Evolutionary conservation across 352 stramenopile genomes (phyloP), one percentile per base, ranked within the genome.

Genomic region (Pythium folliculosum): DNA sequence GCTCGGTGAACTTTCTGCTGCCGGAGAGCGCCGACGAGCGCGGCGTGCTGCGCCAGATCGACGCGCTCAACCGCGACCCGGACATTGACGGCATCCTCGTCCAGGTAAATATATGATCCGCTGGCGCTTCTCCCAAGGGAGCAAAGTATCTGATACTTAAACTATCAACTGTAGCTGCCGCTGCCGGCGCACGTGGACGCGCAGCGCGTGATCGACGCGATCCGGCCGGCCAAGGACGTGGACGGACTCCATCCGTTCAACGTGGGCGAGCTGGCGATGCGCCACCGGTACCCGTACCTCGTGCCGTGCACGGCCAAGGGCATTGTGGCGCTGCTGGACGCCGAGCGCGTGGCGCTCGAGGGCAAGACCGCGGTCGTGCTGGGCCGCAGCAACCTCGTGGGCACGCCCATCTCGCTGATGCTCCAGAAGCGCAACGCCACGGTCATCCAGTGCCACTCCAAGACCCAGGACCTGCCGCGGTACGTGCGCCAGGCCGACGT

Each of bases 231-330:
- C 63, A 99, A 99, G 76, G 98, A 99, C 78, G 98, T 99, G 43
- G 98, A 99, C 75, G 98, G 98, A 0, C 86, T 99, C 25, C 96
- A 99, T 71, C 96, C 98, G 44, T 84, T 97, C 58, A 99, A 99
- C 82, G 91, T 98, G 6, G 97, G 96, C 16, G 84, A 96, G 60
- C 78, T 99, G 10, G 79, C 88, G 45, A 92, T 93, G 77, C 84
- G 76, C 35, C 84, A 89, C 70, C 91, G 83, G 71, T 96, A 92
- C 61, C 86, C 84, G 64, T 92, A 90, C 76, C 75, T 95, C 56
- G 92, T 99, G 40, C 90, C 97, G 12, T 99, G 98, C 80, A 99
- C 98, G 12, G 97, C 98, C n/a, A 90, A 97, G 43, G 97, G 97
- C 53, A 98, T 98, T 60, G 85, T 99, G 40, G 97, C 97, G 64